A percentile compares a stretch with the other conserved stretches of the same genome.
Conservation (phyloP, 2,329 filamentous ascomycete genomes). For the Epichloe amarillans region DNA sequence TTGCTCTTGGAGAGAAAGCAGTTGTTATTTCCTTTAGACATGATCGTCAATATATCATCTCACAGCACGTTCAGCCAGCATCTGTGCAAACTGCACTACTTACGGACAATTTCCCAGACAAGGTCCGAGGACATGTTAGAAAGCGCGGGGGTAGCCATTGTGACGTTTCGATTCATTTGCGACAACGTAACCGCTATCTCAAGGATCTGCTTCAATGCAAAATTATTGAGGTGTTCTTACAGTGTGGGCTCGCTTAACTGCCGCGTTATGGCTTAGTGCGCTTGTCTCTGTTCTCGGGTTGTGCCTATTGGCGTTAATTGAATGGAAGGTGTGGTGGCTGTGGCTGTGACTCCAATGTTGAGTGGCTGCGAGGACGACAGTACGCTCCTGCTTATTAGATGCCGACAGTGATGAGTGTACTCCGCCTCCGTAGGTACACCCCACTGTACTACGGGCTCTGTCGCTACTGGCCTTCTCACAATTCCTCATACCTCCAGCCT, state of each 20-base stretch:
- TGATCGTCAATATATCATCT: neutral
- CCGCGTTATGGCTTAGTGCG: slow-evolving; percentile 16
- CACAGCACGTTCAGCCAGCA: neutral
- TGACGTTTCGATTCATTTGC: slow-evolving; percentile 26
- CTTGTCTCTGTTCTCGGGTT: slow-evolving; percentile 1
- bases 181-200: slow-evolving; percentile 10
- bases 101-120: slow-evolving; percentile 91
- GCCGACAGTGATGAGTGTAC: neutral
- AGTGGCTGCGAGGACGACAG: neutral
- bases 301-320: slow-evolving; percentile 11
- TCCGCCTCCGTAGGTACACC: no score
- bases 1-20: slow-evolving; percentile 86
- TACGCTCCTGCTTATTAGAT: neutral
- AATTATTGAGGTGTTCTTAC: slow-evolving; percentile 16
- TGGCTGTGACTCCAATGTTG: neutral
- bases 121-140: slow-evolving; percentile 79
- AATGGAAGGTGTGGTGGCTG: slow-evolving; percentile 4
- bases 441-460: neutral
- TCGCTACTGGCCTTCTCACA: neutral
- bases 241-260: slow-evolving; percentile 30
- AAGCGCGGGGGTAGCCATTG: slow-evolving; percentile 41
- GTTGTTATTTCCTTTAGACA: slow-evolving; percentile 61
- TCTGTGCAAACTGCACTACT: slow-evolving; percentile 33
- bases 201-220: slow-evolving; percentile 12
- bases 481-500: neutral